Conservation (phyloP, 768 basidiomycete genomes). For the Suillus alpinus region DNA sequence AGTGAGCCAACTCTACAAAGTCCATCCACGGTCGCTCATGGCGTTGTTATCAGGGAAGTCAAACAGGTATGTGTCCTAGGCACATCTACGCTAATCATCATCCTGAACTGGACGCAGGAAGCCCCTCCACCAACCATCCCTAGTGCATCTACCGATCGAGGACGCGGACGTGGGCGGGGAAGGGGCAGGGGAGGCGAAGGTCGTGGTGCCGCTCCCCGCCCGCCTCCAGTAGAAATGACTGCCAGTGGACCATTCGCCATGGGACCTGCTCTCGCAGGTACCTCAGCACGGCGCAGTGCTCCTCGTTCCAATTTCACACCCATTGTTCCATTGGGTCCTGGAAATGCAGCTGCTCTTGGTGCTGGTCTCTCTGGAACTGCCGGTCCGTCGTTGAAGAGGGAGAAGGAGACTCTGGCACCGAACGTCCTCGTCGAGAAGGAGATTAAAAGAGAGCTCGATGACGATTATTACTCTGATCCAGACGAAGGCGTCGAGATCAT, state of each 20-base stretch:
- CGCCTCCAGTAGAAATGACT: constrained; percentile 66
- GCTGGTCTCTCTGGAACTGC: constrained; percentile 48
- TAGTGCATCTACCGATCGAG: constrained; percentile 39
- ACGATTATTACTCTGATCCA: constrained; percentile 79
- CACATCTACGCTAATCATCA: background rate
- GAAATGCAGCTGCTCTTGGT: constrained; percentile 39
- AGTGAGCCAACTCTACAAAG: constrained; percentile 35
- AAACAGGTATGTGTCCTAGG: constrained; percentile 50
- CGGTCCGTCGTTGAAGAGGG: constrained; percentile 50
- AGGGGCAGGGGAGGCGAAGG: constrained; percentile 54
- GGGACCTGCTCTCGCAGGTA: constrained; percentile 72
- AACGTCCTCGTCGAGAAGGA: constrained; percentile 16
- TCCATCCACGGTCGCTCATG: constrained; percentile 12
- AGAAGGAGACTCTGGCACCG: constrained; percentile 28
- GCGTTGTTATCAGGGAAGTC: constrained; percentile 46
- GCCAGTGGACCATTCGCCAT: constrained; percentile 87
- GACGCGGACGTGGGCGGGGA: constrained; percentile 45
- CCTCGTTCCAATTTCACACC: constrained; percentile 60
- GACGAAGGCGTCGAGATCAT: constrained; percentile 87
- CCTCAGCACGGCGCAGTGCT: constrained; percentile 44
- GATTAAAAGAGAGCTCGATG: constrained; percentile 44
- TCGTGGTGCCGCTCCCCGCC: constrained; percentile 42
- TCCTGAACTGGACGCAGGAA: constrained; percentile 41
- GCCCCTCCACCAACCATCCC: constrained; percentile 33
- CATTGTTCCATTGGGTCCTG: constrained; percentile 38